Conservation (phyloP, 2,329 filamentous ascomycete genomes). For the Thelonectria rubi region DNA sequence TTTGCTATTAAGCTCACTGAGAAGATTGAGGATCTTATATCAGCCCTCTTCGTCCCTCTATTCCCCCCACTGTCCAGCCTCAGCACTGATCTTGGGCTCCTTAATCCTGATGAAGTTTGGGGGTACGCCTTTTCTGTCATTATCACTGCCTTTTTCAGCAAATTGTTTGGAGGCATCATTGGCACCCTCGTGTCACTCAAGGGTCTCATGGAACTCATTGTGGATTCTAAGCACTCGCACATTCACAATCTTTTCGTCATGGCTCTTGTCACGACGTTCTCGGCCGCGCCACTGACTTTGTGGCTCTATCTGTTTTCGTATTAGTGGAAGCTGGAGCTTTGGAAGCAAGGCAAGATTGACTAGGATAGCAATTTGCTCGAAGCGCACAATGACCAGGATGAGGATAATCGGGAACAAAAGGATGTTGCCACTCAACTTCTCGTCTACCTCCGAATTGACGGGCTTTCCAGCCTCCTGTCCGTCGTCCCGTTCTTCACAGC, state of each 20-base stretch:
- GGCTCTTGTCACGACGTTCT: conserved; percentile 86
- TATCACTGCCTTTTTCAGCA: conserved; percentile 81
- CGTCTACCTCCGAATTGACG: conserved; percentile 38
- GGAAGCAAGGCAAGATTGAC: conserved; percentile 86
- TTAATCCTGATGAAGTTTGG: conserved; percentile 86
- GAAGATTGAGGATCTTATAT: conserved; percentile 92
- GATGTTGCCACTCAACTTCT: conserved; percentile 39
- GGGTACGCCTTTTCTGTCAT: conserved; percentile 88
- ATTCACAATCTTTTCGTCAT: conserved; percentile 95
- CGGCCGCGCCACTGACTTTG: conserved; percentile 80
- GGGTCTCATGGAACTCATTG: conserved; percentile 91
- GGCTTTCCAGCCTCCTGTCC: conserved; percentile 35
- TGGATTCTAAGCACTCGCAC: conserved; percentile 87
- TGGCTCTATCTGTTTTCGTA: conserved; percentile 76
- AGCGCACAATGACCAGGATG: conserved; percentile 29
- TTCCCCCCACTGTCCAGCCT: conserved; percentile 95
- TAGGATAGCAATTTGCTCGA: conserved; percentile 67
- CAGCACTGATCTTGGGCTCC: conserved; percentile 84
- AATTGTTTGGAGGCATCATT: conserved; percentile 86
- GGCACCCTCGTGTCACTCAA: conserved; percentile 98
- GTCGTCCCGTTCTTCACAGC: conserved; percentile 29
- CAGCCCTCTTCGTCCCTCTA: conserved; percentile 83
- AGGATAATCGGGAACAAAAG: conserved; percentile 39
- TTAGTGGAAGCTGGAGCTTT: conserved; percentile 61
- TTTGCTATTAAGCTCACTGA: conserved; percentile 92